Evolutionary conservation across 1,284 basidiomycete genomes (phyloP).

Genomic region (Ustilago bromivora): DNA sequence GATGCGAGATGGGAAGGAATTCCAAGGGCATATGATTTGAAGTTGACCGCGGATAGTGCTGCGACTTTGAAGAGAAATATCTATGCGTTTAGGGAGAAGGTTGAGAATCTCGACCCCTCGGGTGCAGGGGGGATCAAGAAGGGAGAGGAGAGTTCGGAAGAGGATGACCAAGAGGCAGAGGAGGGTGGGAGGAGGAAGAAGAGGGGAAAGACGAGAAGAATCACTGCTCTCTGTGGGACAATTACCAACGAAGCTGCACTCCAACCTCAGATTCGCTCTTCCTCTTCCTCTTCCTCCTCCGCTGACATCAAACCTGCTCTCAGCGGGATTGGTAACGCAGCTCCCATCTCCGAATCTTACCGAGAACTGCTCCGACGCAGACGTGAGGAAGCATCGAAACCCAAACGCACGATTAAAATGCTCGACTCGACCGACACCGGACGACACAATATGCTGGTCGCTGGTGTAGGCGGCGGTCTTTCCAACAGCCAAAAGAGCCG

Average conservation of each 20-base stretch:
- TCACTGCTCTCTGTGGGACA: constrained; percentile 58
- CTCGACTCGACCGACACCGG: constrained; percentile 70
- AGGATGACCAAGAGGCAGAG: constrained; percentile 24
- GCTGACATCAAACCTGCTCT: constrained; percentile 33
- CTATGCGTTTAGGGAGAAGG: constrained; percentile 63
- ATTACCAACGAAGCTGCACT: constrained; percentile 66
- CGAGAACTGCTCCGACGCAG: constrained; percentile 71
- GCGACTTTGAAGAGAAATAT: constrained; percentile 56
- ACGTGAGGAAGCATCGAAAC: constrained; percentile 70
- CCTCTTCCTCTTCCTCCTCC: not conserved
- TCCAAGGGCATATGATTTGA: constrained; percentile 63
- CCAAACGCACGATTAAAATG: constrained; percentile 71
- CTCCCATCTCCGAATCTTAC: constrained; percentile 70
- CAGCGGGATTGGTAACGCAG: constrained; percentile 43
- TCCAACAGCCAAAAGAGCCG: not conserved
- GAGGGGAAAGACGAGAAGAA: constrained; percentile 26
- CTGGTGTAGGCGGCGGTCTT: constrained; percentile 60
- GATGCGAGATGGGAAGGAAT: constrained; percentile 46
- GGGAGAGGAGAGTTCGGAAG: constrained; percentile 27
- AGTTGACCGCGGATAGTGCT: constrained; percentile 55
- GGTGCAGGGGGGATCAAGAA: not conserved
- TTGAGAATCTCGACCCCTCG: constrained; percentile 31
- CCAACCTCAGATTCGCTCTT: constrained; percentile 56
- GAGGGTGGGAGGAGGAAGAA: constrained; percentile 23
- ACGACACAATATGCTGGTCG: constrained; percentile 69